These are phyloP conservation scores for Scutellaria baicalensis DNA, from an alignment of 257 asterid genomes.

Conservation along the genomic window DNA sequence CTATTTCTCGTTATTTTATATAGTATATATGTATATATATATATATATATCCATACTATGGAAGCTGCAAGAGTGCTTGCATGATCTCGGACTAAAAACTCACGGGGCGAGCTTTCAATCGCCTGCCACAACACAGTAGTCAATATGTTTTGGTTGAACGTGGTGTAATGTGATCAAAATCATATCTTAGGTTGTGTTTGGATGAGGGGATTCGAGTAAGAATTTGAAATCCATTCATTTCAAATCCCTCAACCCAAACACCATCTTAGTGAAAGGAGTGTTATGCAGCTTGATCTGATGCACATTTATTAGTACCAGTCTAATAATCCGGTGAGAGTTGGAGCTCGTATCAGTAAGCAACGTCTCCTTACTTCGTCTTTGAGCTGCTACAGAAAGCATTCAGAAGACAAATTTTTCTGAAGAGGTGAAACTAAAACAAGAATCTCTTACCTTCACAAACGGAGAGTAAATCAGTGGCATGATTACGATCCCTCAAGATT, in stretches of 20 bases:
- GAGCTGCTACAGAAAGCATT: slow-evolving; percentile 43
- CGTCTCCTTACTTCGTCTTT: slow-evolving; percentile 67
- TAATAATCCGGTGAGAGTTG: slow-evolving; percentile 78
- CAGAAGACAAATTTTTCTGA: background rate
- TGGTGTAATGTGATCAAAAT: background rate
- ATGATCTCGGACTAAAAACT: slow-evolving; percentile 50
- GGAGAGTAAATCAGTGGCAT: slow-evolving; percentile 57
- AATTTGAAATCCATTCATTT: no score
- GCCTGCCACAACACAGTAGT: slow-evolving; percentile 42
- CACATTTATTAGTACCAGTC: slow-evolving; percentile 49
- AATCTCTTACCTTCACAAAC: slow-evolving; percentile 57
- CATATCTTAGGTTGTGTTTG: no score
- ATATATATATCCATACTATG: slow-evolving; percentile 48
- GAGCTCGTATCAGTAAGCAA: slow-evolving; percentile 59
- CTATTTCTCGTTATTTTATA: background rate
- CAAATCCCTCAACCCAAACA: no score
- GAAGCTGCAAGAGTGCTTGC: slow-evolving; percentile 57
- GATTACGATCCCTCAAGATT: slow-evolving; percentile 60
- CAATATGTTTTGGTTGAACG: background rate
- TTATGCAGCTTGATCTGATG: no score
- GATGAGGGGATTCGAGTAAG: no score
- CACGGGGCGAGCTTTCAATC: slow-evolving; percentile 74
- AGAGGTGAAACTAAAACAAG: background rate
- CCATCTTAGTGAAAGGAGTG: no score
- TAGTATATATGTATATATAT: no score